Base-by-base conservation (phyloP, 805 yeast species). In the Candida verbasci region DNA sequence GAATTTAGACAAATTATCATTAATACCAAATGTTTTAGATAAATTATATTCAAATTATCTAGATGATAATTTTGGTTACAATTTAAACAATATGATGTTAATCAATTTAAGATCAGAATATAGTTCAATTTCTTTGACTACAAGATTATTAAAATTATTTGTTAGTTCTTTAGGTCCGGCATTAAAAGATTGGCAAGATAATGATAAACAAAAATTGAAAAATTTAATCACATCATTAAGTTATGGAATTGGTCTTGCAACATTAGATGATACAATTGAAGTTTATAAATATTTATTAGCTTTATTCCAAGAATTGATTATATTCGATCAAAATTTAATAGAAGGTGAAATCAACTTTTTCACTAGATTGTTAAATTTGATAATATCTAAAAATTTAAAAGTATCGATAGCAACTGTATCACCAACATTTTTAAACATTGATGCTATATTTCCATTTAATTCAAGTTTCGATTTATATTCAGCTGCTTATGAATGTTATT, bases 401-500 rank as follows among this genome's bases (percentile, higher is more conserved):
- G 37, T 58, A 14, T 68, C 70, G 1, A 43, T 65, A 18, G 54
- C 56, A 0, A 41, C 58, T 6, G 49, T 55, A 15, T 51, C 65
- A 5, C 57, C 66, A 8, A 57, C 75, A 0, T 66, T 68, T 12
- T 57, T 72, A 4, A 60, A 60, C 20, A 46, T 42, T 4, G 70
- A 63, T 9, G 63, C 69, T 8, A 48, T 75, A 2, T 70, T 73
- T 42, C 72, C 77, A 1, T 50, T 63, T 38, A 68, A 74, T 10
- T 53, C 77, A 0, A 68, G 76, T 43, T 41, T 47, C 10, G 56
- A 49, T 11, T 48, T 69, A 17, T 60, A 70, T 16, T 56, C 59
- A 14, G 58, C 69, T 3, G 76, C 82, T 1, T 70, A 78, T 35
- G 71, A 65, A 23, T 72, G 84, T n/a, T 64, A 80, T 37, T 70